Evolutionary conservation across 805 yeast species (phyloP).

Genomic region (Teunomyces panamensis): DNA sequence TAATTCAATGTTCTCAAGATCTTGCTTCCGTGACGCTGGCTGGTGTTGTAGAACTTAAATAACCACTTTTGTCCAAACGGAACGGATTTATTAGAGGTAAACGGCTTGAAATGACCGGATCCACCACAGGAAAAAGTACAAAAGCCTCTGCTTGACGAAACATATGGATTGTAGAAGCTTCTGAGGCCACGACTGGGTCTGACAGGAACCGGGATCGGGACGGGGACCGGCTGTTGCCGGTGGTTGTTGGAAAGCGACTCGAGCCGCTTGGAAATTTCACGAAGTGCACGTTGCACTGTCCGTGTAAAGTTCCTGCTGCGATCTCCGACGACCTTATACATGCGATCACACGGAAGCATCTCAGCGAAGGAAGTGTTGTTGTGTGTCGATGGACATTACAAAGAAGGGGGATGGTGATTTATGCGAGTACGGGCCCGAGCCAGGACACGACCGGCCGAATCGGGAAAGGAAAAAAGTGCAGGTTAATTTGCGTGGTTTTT

Average conservation of each 20-base stretch:
- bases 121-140: slow-evolving; percentile 5
- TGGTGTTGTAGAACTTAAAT: slow-evolving; percentile 11
- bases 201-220: slow-evolving; percentile 36
- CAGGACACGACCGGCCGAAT: not conserved
- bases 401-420: not conserved
- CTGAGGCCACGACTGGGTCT: slow-evolving; percentile 4
- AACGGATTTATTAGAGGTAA: slow-evolving; percentile 5
- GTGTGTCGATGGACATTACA: not conserved
- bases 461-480: not conserved
- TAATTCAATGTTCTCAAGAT: slow-evolving; percentile 3
- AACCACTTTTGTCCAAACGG: slow-evolving; percentile 8
- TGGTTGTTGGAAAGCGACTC: slow-evolving; percentile 45
- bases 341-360: slow-evolving; percentile 30
- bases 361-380: not conserved
- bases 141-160: not conserved
- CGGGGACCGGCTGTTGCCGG: slow-evolving; percentile 20
- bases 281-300: slow-evolving; percentile 45
- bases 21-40: slow-evolving; percentile 4
- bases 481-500: no score
- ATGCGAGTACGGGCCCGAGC: not conserved
- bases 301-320: slow-evolving; percentile 43
- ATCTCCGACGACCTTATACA: slow-evolving; percentile 31
- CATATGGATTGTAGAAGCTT: slow-evolving; percentile 5
- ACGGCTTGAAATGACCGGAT: slow-evolving; percentile 6
- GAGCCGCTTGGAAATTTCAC: slow-evolving; percentile 45